phyloP scores from a whole-genome alignment of 2,329 filamentous ascomycete genomes.

The Boeremia lycopersici region DNA sequence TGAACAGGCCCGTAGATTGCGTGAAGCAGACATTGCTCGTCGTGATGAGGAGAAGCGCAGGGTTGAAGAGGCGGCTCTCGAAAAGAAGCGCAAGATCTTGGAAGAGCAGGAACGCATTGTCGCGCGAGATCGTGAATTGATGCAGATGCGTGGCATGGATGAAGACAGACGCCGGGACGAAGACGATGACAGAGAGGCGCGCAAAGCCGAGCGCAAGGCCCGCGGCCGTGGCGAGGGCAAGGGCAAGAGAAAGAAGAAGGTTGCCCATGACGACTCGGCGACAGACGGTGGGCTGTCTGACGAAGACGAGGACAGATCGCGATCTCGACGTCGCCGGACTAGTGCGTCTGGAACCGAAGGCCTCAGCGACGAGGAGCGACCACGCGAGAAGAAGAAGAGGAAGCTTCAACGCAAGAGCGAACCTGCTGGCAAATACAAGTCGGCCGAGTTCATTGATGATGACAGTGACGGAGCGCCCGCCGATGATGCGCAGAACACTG shows the following conservation, averaged over 20 bases:
- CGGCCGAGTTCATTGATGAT: slow-evolving; percentile 80
- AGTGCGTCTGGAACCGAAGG: slow-evolving; percentile 49
- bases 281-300: slow-evolving; percentile 46
- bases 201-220: slow-evolving; percentile 64
- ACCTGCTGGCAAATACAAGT: slow-evolving; percentile 75
- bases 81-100: slow-evolving; percentile 79
- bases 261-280: slow-evolving; percentile 52
- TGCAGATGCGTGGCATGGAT: slow-evolving; percentile 73
- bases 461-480: slow-evolving; percentile 34
- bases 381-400: slow-evolving; percentile 66
- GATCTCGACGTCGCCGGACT: slow-evolving; percentile 44
- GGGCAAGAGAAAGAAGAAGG: slow-evolving; percentile 67
- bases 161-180: slow-evolving; percentile 67
- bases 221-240: slow-evolving; percentile 54
- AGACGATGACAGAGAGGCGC: slow-evolving; percentile 77
- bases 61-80: slow-evolving; percentile 70
- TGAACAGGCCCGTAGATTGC: slow-evolving; percentile 75
- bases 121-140: slow-evolving; percentile 73
- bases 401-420: slow-evolving; percentile 61
- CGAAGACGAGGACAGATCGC: slow-evolving; percentile 47
- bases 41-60: slow-evolving; percentile 78
- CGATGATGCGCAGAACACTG: slow-evolving; percentile 22
- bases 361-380: slow-evolving; percentile 63
- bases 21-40: slow-evolving; percentile 78
- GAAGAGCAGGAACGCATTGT: slow-evolving; percentile 83